phyloP scores from a whole-genome alignment of 768 basidiomycete genomes.

The Artomyces pyxidatus region DNA sequence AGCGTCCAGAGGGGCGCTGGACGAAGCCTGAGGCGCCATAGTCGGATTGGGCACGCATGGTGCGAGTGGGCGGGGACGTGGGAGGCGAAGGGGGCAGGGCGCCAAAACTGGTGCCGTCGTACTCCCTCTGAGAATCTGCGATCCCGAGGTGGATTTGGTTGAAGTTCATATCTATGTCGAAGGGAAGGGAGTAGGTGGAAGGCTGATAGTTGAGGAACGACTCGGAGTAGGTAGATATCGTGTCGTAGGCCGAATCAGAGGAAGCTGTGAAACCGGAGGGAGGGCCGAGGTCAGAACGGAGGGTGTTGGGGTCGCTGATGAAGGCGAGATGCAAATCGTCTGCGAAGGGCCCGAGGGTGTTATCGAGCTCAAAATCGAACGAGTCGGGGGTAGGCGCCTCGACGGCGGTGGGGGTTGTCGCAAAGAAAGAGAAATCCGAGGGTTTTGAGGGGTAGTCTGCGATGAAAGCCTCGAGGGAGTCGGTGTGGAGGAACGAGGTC shows the following conservation, averaged over 20 bases:
- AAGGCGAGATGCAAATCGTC: constrained; percentile 45
- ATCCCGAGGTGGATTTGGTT: constrained; percentile 50
- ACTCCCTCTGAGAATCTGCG: constrained; percentile 29
- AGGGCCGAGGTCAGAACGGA: constrained; percentile 39
- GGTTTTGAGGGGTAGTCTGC: background rate
- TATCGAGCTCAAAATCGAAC: constrained; percentile 79
- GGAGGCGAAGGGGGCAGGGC: constrained; percentile 9
- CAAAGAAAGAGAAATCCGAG: constrained; percentile 1
- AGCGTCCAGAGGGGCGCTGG: constrained; percentile 21
- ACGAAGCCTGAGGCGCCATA: constrained; percentile 12
- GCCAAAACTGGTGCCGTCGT: constrained; percentile 13
- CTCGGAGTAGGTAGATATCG: constrained; percentile 39
- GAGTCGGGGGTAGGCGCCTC: constrained; percentile 73
- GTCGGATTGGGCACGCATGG: constrained; percentile 10
- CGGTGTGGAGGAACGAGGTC: background rate
- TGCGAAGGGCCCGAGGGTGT: constrained; percentile 50
- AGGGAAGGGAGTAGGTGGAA: constrained; percentile 30
- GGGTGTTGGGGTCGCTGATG: constrained; percentile 6
- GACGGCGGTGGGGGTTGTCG: constrained; percentile 35
- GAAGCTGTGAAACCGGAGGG: constrained; percentile 75
- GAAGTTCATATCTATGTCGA: constrained; percentile 72
- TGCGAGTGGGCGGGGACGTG: constrained; percentile 13
- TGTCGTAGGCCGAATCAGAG: constrained; percentile 69
- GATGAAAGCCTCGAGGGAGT: background rate
- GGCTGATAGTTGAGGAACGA: constrained; percentile 47